Evolutionary conservation across 2,329 filamentous ascomycete species (phyloP), one percentile per base, ranked within the genome.

Genomic region (Trichocomaceae sp.): DNA sequence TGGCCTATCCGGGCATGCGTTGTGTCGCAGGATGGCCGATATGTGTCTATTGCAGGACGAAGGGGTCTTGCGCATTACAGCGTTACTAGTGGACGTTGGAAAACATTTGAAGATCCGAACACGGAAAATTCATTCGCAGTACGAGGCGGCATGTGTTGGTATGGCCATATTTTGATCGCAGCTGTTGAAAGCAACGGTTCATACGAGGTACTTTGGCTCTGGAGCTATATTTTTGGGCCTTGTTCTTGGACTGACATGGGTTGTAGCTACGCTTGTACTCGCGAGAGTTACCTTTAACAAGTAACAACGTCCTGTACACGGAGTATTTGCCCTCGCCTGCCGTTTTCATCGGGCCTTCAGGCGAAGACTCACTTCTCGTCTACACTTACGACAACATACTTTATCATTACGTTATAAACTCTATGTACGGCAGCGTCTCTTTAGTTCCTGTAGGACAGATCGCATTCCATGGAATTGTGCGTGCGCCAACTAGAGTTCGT

Each of bases 121-220:
- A 81, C 86, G 65, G 93, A 97, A 70, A 90, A 91, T 63, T 89
- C 91, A 59, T 99, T 99, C 67, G 84, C 90, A 22, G 89, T 99
- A 13, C 81, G 91, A 59, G 93, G 93, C 48, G 93, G 93, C 6
- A 96, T 99, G 91, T 97, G 92, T 69, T 99, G 93, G 93, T 91
- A 95, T 67, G 90, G 95, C 61, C 92, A 99, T 71, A 88, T 97
- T 31, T 78, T 99, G 17, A 88, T 97, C 54, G 91, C 90, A 39
- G 90, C 92, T 3, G 86, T 96, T n/a, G 93, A 99, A 70, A 85
- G 83, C 52, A 88, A 87, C 61, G 82, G 85, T 61, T 84, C 84
- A 20, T 90, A 90, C 64, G 87, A 96, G 75, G 80, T 82, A 71
- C 56, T 67, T 58, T 41, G 13, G 23, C 8, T 33, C 22, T 17